phyloP scores from a whole-genome alignment of 371 early-diverging fungal genomes.

The Mucor lusitanicus region DNA sequence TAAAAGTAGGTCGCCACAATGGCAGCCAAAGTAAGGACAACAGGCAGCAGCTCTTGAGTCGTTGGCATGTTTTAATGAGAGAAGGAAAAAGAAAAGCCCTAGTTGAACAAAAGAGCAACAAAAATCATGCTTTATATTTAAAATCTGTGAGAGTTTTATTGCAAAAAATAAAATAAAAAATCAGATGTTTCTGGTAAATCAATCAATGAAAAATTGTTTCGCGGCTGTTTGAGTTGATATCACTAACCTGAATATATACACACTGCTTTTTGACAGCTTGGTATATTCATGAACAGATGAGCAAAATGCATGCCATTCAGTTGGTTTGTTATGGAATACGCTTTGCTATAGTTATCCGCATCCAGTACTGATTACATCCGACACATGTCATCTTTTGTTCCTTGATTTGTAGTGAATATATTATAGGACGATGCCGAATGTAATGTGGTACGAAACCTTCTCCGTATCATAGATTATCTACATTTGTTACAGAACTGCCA shows the following conservation, averaged over 20 bases:
- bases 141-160: neutral
- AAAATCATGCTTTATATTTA: neutral
- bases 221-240: neutral
- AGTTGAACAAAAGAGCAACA: neutral
- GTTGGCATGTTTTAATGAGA: slow-evolving; percentile 5
- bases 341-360: no score
- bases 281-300: no score
- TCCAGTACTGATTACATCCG: no score
- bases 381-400: neutral
- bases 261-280: neutral
- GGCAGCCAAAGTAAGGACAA: neutral
- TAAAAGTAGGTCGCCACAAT: slow-evolving; percentile 10
- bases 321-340: neutral
- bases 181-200: slow-evolving; percentile 6
- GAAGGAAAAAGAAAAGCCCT: neutral
- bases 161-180: slow-evolving; percentile 1
- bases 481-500: neutral
- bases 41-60: slow-evolving; percentile 14
- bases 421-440: neutral
- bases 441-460: neutral
- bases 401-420: neutral
- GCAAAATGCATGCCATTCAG: neutral
- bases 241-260: neutral
- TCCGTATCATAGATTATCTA: neutral
- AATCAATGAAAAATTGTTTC: neutral